Base-by-base conservation (phyloP, 1,284 basidiomycete species). In the Irpex sp. region DNA sequence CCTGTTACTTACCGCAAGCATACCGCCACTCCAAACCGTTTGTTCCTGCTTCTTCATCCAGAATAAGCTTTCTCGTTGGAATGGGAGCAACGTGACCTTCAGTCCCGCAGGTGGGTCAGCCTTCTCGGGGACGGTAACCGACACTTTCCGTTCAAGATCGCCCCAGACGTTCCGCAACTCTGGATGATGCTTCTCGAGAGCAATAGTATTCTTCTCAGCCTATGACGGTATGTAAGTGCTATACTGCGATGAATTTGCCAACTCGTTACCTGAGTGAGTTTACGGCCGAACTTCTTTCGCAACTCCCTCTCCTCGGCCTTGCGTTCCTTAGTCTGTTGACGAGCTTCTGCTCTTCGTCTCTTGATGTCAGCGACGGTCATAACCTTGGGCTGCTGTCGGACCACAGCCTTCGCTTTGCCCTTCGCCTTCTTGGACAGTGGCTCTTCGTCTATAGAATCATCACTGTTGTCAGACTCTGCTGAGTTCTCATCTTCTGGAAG, bases 31-130 rank as follows among this genome's bases (percentile, higher is more conserved):
- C 94, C 96, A 98, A 5, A 86, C 77, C 3, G 93, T 85, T 63
- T 88, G 79, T 77, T 99, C 97, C 78, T 99, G 97, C 71, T 94
- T 84, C 66, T 88, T 87, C 92, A 99, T 96, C 97, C 97, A 99
- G 73, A 84, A 88, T 62, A 99, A 79, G 74, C 94, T 95, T 77
- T 99, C 97, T 65, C 87, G 87, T 75, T 99, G 97, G 78, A 92
- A 93, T 64, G 90, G 90, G 35, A 93, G 76, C 7, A 93, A 79
- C 0, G 79, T 82, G 47, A 87, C 78, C 74, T 94, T 95, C 64
- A 99, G 79, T 7, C 89, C 89, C 1, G 78, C 77, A 3, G 97
- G 96, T 65, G 97, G 95, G 54, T 85, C 83, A 57, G 88, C 92
- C 68, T 86, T 84, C 63, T 85, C 77, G 1, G 95, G 94, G 55